phyloP scores from a whole-genome alignment of 2,329 filamentous ascomycete genomes.

The Diplocarpon rosae region DNA sequence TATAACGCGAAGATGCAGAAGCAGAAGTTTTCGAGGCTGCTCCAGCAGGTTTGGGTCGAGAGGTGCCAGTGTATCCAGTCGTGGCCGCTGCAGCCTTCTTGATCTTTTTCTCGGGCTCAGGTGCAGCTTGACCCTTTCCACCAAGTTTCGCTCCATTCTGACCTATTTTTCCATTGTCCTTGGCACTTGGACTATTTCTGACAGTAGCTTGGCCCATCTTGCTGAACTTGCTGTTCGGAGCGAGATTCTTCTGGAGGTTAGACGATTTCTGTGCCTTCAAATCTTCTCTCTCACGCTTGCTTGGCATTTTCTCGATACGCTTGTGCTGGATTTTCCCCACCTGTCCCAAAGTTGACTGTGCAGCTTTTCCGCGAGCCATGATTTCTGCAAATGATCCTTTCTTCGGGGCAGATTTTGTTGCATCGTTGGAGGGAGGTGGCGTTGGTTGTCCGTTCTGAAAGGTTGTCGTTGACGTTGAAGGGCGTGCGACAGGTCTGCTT shows the following conservation, averaged over 20 bases:
- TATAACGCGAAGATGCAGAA: slow-evolving; percentile 13
- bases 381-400: slow-evolving; percentile 67
- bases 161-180: slow-evolving; percentile 7
- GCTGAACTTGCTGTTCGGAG: slow-evolving; percentile 21
- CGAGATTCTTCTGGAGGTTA: slow-evolving; percentile 20
- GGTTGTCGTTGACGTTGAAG: slow-evolving; percentile 2
- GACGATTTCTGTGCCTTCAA: slow-evolving; percentile 19
- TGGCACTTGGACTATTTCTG: slow-evolving; percentile 12
- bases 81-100: slow-evolving; percentile 53
- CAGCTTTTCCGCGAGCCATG: slow-evolving; percentile 59
- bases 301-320: slow-evolving; percentile 51
- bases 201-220: slow-evolving; percentile 9
- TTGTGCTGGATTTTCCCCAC: slow-evolving; percentile 68
- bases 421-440: slow-evolving; percentile 13
- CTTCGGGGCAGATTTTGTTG: slow-evolving; percentile 40
- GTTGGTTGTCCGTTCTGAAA: slow-evolving; percentile 22
- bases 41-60: slow-evolving; percentile 42
- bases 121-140: slow-evolving; percentile 21
- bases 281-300: slow-evolving; percentile 37
- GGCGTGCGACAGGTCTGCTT: not conserved
- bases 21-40: slow-evolving; percentile 19
- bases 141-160: slow-evolving; percentile 7
- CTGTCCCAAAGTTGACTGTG: slow-evolving; percentile 47
- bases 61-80: slow-evolving; percentile 55
- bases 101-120: slow-evolving; percentile 41